Percentiles rank a stretch among this genome's conserved stretches.
phyloP scores from a whole-genome alignment of 352 stramenopile genomes.

The Phytophthora gonapodyides region DNA sequence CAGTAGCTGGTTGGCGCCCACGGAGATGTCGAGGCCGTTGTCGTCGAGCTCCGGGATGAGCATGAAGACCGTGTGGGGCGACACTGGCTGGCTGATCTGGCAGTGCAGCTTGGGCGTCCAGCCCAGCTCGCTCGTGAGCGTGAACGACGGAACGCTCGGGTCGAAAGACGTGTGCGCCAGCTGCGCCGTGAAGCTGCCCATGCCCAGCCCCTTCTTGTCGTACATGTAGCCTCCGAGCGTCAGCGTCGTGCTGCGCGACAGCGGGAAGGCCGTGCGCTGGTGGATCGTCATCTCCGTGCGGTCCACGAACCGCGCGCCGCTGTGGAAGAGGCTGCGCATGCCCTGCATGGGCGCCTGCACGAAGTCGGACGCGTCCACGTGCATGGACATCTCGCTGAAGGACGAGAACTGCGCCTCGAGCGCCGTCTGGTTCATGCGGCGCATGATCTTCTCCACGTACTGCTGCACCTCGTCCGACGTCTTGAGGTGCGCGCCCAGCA shows the following conservation, averaged over 20 bases:
- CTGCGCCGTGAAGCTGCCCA: slow-evolving; percentile 71
- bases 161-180: slow-evolving; percentile 72
- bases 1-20: slow-evolving; percentile 74
- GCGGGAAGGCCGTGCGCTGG: slow-evolving; percentile 70
- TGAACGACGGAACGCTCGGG: slow-evolving; percentile 60
- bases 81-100: slow-evolving; percentile 78
- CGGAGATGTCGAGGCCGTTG: slow-evolving; percentile 71
- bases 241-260: slow-evolving; percentile 59
- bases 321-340: slow-evolving; percentile 50
- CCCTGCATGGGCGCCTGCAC: slow-evolving; percentile 66
- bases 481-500: slow-evolving; percentile 53
- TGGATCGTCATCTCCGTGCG: slow-evolving; percentile 84
- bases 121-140: slow-evolving; percentile 68
- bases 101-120: slow-evolving; percentile 80
- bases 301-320: slow-evolving; percentile 53
- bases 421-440: slow-evolving; percentile 66
- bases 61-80: slow-evolving; percentile 69
- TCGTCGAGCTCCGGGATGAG: slow-evolving; percentile 75
- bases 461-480: slow-evolving; percentile 53
- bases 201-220: slow-evolving; percentile 74
- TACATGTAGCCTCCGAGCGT: slow-evolving; percentile 85
- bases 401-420: slow-evolving; percentile 80
- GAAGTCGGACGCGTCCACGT: slow-evolving; percentile 80
- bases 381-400: slow-evolving; percentile 82
- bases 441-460: slow-evolving; percentile 61